phyloP scores from a whole-genome alignment of 2,329 filamentous ascomycete genomes.

The Hymenoscyphus albidus region DNA sequence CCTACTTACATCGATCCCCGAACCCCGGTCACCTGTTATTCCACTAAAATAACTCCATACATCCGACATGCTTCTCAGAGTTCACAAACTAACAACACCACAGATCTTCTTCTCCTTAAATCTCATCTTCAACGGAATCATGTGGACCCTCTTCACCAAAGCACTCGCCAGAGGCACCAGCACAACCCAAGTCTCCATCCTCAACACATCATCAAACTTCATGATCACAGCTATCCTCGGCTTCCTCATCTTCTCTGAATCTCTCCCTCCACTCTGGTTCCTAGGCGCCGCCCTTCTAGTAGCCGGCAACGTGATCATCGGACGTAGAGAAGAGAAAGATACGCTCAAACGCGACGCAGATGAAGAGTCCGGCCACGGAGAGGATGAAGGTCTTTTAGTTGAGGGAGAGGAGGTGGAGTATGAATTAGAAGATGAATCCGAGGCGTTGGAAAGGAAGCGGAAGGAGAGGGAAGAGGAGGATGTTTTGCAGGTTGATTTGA shows the following conservation, averaged over 20 bases:
- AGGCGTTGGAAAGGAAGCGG: constrained; percentile 13
- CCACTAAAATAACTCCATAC: not conserved
- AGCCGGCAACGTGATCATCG: constrained; percentile 74
- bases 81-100: not conserved
- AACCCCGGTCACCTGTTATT: not conserved
- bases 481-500: constrained; percentile 26
- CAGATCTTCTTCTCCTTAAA: constrained; percentile 66
- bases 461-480: constrained; percentile 23
- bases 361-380: constrained; percentile 16
- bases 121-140: constrained; percentile 40
- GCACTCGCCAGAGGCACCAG: constrained; percentile 71
- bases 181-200: constrained; percentile 74
- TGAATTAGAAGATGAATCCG: constrained; percentile 18
- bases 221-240: constrained; percentile 72
- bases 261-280: constrained; percentile 72
- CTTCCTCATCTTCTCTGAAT: constrained; percentile 65
- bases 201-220: constrained; percentile 81
- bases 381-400: constrained; percentile 13
- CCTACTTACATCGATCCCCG: not conserved
- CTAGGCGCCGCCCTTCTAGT: constrained; percentile 68
- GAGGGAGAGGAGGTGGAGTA: constrained; percentile 13
- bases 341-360: constrained; percentile 12
- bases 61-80: not conserved
- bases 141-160: constrained; percentile 81
- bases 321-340: constrained; percentile 47